Conservation (phyloP, 176 grass and related monocot genomes). For the barley (Hordeum vulgare) region MorexV3_pseudomolecules_assembly NC_058523.1:561598843-561599342, state of each 20-base stretch:
- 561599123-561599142: constrained; percentile 41
- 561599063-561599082: constrained; percentile 38
- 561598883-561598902: constrained; percentile 55
- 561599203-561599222: constrained; percentile 61
- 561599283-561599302: constrained; percentile 51
- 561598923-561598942: constrained; percentile 71
- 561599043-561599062: constrained; percentile 45
- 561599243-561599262: constrained; percentile 58
- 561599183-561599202: constrained; percentile 50
- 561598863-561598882: constrained; percentile 81
- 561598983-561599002: constrained; percentile 79
- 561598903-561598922: constrained; percentile 29
- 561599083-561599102: constrained; percentile 64
- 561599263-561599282: constrained; percentile 40
- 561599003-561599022: constrained; percentile 62
- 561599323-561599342: constrained; percentile 56
- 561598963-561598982: constrained; percentile 66
- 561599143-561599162: constrained; percentile 55
- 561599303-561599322: constrained; percentile 57
- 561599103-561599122: constrained; percentile 78
- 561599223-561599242: constrained; percentile 69
- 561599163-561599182: constrained; percentile 76
- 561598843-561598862: constrained; percentile 84
- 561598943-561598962: constrained; percentile 63
- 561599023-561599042: constrained; percentile 29